Percentiles rank a stretch among this genome's conserved stretches.
phyloP scores from a whole-genome alignment of 148 eudicot species.

The Fagopyrum tataricum region DNA sequence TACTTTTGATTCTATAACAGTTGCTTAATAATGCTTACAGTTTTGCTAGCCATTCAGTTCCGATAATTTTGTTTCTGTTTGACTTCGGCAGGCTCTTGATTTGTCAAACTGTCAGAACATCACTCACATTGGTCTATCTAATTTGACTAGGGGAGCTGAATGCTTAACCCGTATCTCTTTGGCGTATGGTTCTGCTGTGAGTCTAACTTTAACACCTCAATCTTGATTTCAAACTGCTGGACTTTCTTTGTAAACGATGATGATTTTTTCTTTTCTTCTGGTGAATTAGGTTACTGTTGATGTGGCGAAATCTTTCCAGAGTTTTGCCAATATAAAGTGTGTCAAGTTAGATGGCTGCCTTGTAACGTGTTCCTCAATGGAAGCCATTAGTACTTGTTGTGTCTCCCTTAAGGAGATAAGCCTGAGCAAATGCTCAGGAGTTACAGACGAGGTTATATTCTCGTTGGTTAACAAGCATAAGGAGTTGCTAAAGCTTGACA shows the following conservation, averaged over 20 bases:
- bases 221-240: neutral
- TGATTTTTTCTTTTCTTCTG: neutral
- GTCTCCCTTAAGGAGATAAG: constrained; percentile 67
- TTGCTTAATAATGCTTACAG: neutral
- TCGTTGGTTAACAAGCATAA: constrained; percentile 62
- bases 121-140: constrained; percentile 52
- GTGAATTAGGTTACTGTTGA: constrained; percentile 63
- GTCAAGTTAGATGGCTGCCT: constrained; percentile 75
- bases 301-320: constrained; percentile 65
- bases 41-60: neutral
- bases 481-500: constrained; percentile 67
- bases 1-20: neutral
- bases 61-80: neutral
- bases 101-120: constrained; percentile 63
- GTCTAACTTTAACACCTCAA: constrained; percentile 12
- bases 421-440: constrained; percentile 78
- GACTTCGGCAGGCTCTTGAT: constrained; percentile 49
- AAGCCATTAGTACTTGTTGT: constrained; percentile 65
- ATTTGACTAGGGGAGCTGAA: constrained; percentile 39
- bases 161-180: constrained; percentile 38
- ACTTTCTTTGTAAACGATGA: neutral
- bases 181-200: constrained; percentile 65
- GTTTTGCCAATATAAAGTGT: constrained; percentile 63
- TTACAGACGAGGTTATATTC: constrained; percentile 79
- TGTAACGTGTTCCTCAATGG: constrained; percentile 71